Conservation (phyloP, 495 filamentous ascomycete genomes). For the Apodospora peruviana region DNA sequence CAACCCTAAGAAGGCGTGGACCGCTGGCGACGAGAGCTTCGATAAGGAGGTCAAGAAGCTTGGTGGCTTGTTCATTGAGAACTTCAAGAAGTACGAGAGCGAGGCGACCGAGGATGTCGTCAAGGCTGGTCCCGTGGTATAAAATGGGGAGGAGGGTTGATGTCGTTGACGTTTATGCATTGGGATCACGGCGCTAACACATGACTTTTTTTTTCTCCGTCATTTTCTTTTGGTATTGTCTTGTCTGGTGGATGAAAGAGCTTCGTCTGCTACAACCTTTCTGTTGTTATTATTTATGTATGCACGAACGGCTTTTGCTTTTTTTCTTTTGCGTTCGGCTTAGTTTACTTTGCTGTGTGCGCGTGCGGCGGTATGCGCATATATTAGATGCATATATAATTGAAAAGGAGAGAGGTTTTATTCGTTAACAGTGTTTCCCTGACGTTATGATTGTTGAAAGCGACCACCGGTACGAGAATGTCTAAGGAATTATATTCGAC, state of each 20-base stretch:
- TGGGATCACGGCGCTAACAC: background rate
- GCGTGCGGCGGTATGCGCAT: no score
- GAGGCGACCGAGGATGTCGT: slow-evolving; percentile 82
- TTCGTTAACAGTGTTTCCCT: no score
- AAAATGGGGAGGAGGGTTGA: slow-evolving; percentile 5
- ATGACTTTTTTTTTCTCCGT: background rate
- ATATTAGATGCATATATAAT: no score
- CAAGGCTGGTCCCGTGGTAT: slow-evolving; percentile 56
- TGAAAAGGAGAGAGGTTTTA: no score
- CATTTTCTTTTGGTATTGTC: background rate
- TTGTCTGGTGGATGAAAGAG: background rate
- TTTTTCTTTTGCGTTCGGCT: no score
- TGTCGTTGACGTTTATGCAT: background rate
- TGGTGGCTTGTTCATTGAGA: slow-evolving; percentile 81
- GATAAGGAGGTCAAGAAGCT: slow-evolving; percentile 83
- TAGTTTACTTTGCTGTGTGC: no score
- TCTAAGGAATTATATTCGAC: no score
- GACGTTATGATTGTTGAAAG: no score
- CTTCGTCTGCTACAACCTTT: background rate
- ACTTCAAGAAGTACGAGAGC: slow-evolving; percentile 92
- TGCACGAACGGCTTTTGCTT: no score
- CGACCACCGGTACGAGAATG: no score
- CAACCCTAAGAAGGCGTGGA: slow-evolving; percentile 93
- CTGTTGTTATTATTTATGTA: background rate
- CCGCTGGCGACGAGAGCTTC: slow-evolving; percentile 69